A percentile compares a stretch with the other conserved stretches of the same genome.
Conservation (phyloP, 108 stramenopile genomes). For the Aureococcus anophagefferens region DNA sequence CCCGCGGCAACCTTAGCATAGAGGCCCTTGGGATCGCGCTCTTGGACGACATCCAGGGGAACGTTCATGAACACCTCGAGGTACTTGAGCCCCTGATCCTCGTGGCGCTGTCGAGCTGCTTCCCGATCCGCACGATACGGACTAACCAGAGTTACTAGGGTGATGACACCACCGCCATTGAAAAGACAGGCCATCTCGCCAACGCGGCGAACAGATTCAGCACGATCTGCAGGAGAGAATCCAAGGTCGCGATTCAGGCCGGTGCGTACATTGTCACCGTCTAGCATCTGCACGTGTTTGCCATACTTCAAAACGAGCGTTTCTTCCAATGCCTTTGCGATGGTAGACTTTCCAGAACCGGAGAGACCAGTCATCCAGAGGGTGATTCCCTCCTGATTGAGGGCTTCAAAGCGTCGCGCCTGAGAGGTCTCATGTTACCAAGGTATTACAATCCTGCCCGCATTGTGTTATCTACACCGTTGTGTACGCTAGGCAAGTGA, state of each 20-base stretch:
- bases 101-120: slow-evolving; percentile 79
- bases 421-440: no score
- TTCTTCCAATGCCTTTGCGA: slow-evolving; percentile 92
- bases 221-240: slow-evolving; percentile 84
- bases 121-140: slow-evolving; percentile 90
- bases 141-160: slow-evolving; percentile 83
- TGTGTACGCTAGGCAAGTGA: slow-evolving; percentile 82
- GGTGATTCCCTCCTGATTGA: slow-evolving; percentile 90
- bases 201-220: slow-evolving; percentile 84
- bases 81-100: slow-evolving; percentile 91
- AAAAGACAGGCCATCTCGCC: slow-evolving; percentile 92
- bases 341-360: slow-evolving; percentile 92
- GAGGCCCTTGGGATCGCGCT: slow-evolving; percentile 45
- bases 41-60: slow-evolving; percentile 63
- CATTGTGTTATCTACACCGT: no score
- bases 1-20: slow-evolving; percentile 50
- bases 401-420: slow-evolving; percentile 65
- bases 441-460: no score
- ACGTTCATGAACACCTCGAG: slow-evolving; percentile 97
- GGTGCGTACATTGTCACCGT: slow-evolving; percentile 91
- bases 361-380: slow-evolving; percentile 98
- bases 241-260: slow-evolving; percentile 90
- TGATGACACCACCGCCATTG: slow-evolving; percentile 88
- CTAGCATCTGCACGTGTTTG: slow-evolving; percentile 91
- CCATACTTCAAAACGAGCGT: slow-evolving; percentile 76